These are phyloP conservation scores for Backusella psychrophila DNA, from an alignment of 192 early-diverging fungal genomes.

Conservation along the genomic window DNA sequence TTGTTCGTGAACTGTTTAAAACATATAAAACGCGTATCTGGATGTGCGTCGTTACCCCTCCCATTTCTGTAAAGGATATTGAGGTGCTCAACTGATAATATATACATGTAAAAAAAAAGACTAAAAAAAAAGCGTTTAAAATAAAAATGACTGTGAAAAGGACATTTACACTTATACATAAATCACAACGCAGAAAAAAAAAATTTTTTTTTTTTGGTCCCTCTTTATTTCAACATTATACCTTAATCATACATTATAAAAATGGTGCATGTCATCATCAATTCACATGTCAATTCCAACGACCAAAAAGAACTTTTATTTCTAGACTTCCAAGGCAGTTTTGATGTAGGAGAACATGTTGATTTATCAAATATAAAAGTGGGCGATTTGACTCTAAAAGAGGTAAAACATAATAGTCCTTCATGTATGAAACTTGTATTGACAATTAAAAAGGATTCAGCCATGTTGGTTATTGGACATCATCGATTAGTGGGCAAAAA, in stretches of 20 bases:
- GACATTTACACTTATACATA: background rate
- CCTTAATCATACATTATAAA: background rate
- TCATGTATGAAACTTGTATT: background rate
- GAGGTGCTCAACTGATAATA: background rate
- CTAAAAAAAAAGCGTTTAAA: background rate
- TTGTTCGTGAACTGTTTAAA: constrained; percentile 95
- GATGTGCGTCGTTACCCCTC: constrained; percentile 56
- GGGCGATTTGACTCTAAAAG: constrained; percentile 23
- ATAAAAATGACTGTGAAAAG: background rate
- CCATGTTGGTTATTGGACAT: constrained; percentile 30
- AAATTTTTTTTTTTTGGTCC: background rate
- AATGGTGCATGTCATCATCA: constrained; percentile 7
- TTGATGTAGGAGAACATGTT: background rate
- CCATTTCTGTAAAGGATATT: background rate
- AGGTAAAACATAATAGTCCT: constrained; percentile 6
- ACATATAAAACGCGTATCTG: constrained; percentile 98
- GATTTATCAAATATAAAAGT: constrained; percentile 16
- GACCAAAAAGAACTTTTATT: constrained; percentile 18
- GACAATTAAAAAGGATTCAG: constrained; percentile 14
- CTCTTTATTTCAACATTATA: background rate
- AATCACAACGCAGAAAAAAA: background rate
- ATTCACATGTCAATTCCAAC: background rate
- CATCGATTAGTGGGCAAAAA: constrained; percentile 32
- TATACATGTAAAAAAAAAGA: background rate
- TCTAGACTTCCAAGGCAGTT: constrained; percentile 34